Evolutionary conservation across 192 early-diverging fungal species (phyloP), one percentile per base, ranked within the genome.

Genomic region (Gryganskiella cystojenkinii): DNA sequence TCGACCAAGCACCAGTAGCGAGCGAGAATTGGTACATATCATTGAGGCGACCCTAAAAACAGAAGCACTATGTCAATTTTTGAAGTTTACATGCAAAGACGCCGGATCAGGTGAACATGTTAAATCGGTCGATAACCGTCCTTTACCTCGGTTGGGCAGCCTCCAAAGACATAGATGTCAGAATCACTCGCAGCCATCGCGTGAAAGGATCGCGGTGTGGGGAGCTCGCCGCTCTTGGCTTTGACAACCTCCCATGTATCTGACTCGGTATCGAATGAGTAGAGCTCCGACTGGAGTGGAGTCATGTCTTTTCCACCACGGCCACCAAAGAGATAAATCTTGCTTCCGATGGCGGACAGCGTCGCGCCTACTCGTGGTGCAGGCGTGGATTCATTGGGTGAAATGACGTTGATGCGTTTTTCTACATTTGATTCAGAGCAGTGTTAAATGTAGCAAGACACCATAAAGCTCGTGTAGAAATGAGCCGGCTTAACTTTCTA

Each of bases 111-210:
- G 37, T 40, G 37, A 40, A 40, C 37, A 40, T 3, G 27, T 4
- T 31, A 30, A 55, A 24, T 24, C 7, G 28, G 17, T 55, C 53
- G 9, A 4, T 4, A 55, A 30, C 14, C 53, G 24, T 25, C 35
- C 55, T 31, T 56, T 63, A 63, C 61, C 47, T 63, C 20, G n/a
- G 43, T 24, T n/a, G 75, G 75, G 61, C 75, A 79, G 15, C 75
- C 75, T 56, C 66, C 75, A 53, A 69, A 79, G 4, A 79, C 66
- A 57, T 62, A 79, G 19, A 79, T 56, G 35, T 61, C 45, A 22
- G 68, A 53, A 28, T 69, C 51, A 31, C 60, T 70, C 30, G 55
- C 67, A 30, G 67, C 54, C 67, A 70, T 70, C 15, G 66, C 75
- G 49, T 79, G 67, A 59, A 64, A 70, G 34, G 57, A 61, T 31